Conservation (phyloP, 1,284 basidiomycete species). For the Irpex sp. region DNA sequence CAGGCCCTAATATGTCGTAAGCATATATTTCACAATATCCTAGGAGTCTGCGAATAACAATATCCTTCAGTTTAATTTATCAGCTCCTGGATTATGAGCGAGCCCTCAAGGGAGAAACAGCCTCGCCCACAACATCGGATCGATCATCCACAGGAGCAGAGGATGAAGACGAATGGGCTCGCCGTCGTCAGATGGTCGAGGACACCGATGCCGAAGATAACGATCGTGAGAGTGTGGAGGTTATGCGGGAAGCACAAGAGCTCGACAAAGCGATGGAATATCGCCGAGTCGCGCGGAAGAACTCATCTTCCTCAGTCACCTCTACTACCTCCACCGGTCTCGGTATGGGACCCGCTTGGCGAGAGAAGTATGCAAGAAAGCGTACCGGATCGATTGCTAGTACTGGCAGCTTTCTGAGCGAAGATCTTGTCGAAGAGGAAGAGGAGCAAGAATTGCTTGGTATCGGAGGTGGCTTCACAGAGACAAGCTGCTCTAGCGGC, state of each 20-base stretch:
- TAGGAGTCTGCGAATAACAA: not conserved
- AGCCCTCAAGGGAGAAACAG: constrained; percentile 52
- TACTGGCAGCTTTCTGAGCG: constrained; percentile 65
- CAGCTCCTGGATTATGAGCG: constrained; percentile 94
- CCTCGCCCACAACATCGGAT: constrained; percentile 50
- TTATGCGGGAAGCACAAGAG: constrained; percentile 70
- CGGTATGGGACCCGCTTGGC: constrained; percentile 59
- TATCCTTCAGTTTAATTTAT: constrained; percentile 78
- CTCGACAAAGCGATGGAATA: constrained; percentile 83
- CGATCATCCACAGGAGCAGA: constrained; percentile 52
- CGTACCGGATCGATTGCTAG: constrained; percentile 72
- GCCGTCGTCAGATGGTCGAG: constrained; percentile 64
- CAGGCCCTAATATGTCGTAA: constrained; percentile 95
- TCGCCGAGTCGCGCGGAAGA: constrained; percentile 67
- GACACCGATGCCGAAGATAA: constrained; percentile 48
- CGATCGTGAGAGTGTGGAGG: constrained; percentile 50
- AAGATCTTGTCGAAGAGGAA: constrained; percentile 77
- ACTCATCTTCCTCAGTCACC: constrained; percentile 61
- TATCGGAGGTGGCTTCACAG: constrained; percentile 64
- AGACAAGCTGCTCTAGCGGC: constrained; percentile 32
- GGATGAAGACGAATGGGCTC: constrained; percentile 78
- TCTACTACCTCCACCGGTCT: constrained; percentile 54
- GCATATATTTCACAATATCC: constrained; percentile 32
- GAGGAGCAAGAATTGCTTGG: constrained; percentile 70
- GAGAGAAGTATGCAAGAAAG: constrained; percentile 58